Evolutionary conservation across 768 basidiomycete genomes (phyloP).

Genomic region (Vararia minispora): DNA sequence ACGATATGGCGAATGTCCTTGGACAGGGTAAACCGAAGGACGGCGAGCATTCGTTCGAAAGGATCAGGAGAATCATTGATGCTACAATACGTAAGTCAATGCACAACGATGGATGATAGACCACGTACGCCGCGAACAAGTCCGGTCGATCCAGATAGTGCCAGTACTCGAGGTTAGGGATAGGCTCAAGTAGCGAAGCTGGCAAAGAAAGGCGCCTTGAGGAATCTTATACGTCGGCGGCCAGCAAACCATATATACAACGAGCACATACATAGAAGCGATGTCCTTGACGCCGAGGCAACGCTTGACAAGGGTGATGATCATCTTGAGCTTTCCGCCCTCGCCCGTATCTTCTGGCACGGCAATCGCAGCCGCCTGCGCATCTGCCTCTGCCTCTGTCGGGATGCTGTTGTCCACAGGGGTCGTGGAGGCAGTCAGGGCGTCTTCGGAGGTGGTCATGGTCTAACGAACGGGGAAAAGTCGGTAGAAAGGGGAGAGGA

Average conservation of each 20-base stretch:
- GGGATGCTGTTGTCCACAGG: not conserved
- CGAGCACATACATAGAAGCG: slow-evolving; percentile 66
- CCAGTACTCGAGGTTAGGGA: slow-evolving; percentile 97
- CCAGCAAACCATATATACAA: not conserved
- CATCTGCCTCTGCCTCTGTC: not conserved
- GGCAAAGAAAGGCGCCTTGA: slow-evolving; percentile 86
- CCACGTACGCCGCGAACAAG: slow-evolving; percentile 77
- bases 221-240: slow-evolving; percentile 1
- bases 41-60: slow-evolving; percentile 93
- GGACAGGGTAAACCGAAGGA: slow-evolving; percentile 77
- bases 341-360: slow-evolving; percentile 52
- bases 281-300: slow-evolving; percentile 92
- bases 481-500: no score
- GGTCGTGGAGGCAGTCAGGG: no score
- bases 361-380: slow-evolving; percentile 8
- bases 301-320: slow-evolving; percentile 83
- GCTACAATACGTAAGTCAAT: slow-evolving; percentile 27
- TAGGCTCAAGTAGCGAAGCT: slow-evolving; percentile 84
- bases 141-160: slow-evolving; percentile 88
- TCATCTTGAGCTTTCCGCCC: slow-evolving; percentile 90
- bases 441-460: no score
- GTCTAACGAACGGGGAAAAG: no score
- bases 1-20: slow-evolving; percentile 93
- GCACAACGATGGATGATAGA: not conserved
- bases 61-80: slow-evolving; percentile 89